Conservation (phyloP, 176 grass and related monocot genomes). For the Carex pumila region DNA sequence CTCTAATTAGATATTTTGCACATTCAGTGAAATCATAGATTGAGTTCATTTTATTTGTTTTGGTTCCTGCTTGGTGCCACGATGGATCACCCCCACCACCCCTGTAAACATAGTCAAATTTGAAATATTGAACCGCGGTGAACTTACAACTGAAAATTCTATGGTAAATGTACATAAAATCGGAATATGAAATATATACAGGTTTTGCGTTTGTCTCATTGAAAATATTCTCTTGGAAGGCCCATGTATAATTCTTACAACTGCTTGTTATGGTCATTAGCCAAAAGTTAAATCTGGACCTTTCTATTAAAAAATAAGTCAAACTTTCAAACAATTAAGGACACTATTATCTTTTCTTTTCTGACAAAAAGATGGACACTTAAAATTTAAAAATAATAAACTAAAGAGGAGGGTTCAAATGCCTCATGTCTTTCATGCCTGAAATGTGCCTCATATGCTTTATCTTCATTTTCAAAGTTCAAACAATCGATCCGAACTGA, state of each 20-base stretch:
- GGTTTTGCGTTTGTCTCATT: not conserved
- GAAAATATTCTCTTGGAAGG: not conserved
- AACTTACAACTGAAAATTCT: not conserved
- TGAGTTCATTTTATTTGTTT: constrained; percentile 76
- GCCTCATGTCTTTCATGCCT: no score
- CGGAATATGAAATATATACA: not conserved
- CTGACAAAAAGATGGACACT: not conserved
- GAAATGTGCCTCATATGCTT: no score
- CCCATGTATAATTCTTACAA: not conserved
- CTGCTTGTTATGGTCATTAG: not conserved
- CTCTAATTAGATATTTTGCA: constrained; percentile 59
- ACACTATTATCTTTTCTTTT: not conserved
- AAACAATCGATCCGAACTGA: no score
- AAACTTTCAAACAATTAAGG: constrained; percentile 9
- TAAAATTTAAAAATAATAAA: constrained; percentile 19
- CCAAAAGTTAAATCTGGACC: constrained; percentile 3
- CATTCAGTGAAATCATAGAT: constrained; percentile 77
- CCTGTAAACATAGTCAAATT: constrained; percentile 40
- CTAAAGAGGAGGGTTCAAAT: no score
- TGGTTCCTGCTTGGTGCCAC: constrained; percentile 70
- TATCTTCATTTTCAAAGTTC: no score
- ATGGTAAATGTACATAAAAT: constrained; percentile 2
- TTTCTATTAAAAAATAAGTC: constrained; percentile 8
- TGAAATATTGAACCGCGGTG: not conserved
- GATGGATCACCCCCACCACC: constrained; percentile 58